Percentiles rank a stretch among this genome's conserved stretches.
phyloP scores from a whole-genome alignment of 164 flowering plant genomes.

The Echeveria elegans region DNA sequence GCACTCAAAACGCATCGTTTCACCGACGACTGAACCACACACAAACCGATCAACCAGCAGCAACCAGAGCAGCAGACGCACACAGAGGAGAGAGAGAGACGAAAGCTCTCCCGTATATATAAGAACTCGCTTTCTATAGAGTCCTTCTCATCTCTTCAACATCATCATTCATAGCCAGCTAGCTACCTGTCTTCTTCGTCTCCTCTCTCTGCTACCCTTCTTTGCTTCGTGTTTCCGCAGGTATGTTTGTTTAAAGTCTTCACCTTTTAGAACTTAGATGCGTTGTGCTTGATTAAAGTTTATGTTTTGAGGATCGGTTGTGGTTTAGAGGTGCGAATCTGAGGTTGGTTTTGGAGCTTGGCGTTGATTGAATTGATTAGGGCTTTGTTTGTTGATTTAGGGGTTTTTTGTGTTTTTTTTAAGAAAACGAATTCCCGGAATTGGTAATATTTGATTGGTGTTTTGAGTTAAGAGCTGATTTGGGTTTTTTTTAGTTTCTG shows the following conservation, averaged over 20 bases:
- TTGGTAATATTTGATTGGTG: not conserved
- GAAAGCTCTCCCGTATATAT: too few species aligned
- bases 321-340: not conserved
- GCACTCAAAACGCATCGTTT: too few species aligned
- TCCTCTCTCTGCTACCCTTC: not conserved
- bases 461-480: not conserved
- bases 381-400: not conserved
- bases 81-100: too few species aligned
- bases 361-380: too few species aligned
- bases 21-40: too few species aligned
- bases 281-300: not conserved
- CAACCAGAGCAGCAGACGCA: too few species aligned
- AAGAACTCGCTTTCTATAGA: not conserved
- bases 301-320: not conserved
- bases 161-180: too few species aligned
- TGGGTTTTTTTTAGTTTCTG: not conserved
- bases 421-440: too few species aligned
- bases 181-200: not conserved
- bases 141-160: not conserved
- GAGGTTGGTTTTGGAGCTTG: not conserved
- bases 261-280: not conserved
- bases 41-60: too few species aligned
- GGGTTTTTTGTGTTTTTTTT: too few species aligned
- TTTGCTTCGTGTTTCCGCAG: not conserved
- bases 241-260: not conserved